Base-by-base conservation (phyloP, 768 basidiomycete species). In the Clavaria fumosa region DNA sequence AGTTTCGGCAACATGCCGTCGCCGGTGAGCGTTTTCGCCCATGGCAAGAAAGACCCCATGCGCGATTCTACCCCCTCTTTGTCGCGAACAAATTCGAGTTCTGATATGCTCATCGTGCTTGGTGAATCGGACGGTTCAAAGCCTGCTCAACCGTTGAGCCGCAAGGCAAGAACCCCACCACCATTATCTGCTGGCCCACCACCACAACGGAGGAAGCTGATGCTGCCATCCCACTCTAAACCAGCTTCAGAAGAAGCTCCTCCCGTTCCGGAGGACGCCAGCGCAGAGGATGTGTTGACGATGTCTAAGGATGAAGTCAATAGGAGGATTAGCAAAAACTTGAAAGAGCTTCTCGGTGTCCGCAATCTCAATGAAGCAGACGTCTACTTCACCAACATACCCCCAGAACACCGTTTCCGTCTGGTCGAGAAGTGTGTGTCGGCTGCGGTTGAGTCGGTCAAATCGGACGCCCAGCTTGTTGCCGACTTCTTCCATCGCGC, bases 21-120 rank as follows among this genome's bases (percentile, higher is more conserved):
- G 5, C 86, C 90, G 2, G 71, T 74, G 42, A 81, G 80, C 43
- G 78, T 91, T 17, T 95, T 91, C 55, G 66, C 71, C n/a, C n/a
- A 43, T 99, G 93, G 67, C 83, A 75, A 56, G 93, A 96, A 61
- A 91, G 89, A 59, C 7, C 44, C 43, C 69, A 12, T 53, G 44
- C 69, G 78, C 5, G 77, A 81, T 45, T 70, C 83, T 3, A n/a
- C n/a, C n/a, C n/a, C n/a, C n/a, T n/a, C n/a, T n/a, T 56, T 91
- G 6, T 81, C 84, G 6, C 74, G 86, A 34, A 73, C 77, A n/a
- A 73, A 64, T 47, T 89, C 88, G 31, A 74, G 59, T 41, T 70
- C 73, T 33, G 89, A 89, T 57, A 88, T 88, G 78, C 88, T 88
- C 61, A 78, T 76, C 17, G 79, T 83, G 73, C 75, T 90, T 36